Evolutionary conservation across 2,329 filamentous ascomycete species (phyloP).

Genomic region (Rutstroemia sydowiana): DNA sequence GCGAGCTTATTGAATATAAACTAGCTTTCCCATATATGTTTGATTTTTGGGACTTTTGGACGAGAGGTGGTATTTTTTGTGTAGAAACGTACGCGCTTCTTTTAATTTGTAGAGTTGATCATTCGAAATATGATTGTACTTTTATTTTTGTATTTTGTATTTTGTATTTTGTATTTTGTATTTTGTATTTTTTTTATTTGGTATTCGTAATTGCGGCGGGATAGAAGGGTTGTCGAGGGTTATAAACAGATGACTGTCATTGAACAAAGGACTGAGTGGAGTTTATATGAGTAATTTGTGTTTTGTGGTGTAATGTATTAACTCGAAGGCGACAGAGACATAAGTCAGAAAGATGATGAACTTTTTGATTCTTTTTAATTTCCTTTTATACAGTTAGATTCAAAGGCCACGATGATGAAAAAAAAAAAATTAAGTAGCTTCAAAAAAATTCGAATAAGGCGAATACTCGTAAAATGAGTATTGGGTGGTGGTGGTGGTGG

Average conservation of each 20-base stretch:
- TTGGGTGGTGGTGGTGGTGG: background rate
- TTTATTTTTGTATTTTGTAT: background rate
- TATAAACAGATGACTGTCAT: slow-evolving; percentile 16
- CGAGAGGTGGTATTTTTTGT: slow-evolving; percentile 7
- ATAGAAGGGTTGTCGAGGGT: slow-evolving; percentile 11
- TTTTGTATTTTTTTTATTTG: no score
- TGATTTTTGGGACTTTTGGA: slow-evolving; percentile 6
- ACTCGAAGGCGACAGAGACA: slow-evolving; percentile 11
- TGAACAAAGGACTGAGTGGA: slow-evolving; percentile 27
- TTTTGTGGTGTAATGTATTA: slow-evolving; percentile 9
- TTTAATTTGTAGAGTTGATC: background rate
- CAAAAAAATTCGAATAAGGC: background rate
- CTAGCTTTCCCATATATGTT: slow-evolving; percentile 25
- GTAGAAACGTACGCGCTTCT: background rate
- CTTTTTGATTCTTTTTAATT: background rate
- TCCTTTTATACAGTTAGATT: background rate
- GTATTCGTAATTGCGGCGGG: no score
- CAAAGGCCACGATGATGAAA: background rate
- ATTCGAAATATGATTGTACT: background rate
- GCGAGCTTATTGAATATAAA: slow-evolving; percentile 20
- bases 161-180: no score
- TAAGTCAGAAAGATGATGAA: background rate
- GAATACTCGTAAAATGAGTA: background rate
- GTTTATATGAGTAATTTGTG: slow-evolving; percentile 11
- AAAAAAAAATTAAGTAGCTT: background rate